phyloP scores from a whole-genome alignment of 2,329 filamentous ascomycete species.

The Chaetomium globosum region DNA sequence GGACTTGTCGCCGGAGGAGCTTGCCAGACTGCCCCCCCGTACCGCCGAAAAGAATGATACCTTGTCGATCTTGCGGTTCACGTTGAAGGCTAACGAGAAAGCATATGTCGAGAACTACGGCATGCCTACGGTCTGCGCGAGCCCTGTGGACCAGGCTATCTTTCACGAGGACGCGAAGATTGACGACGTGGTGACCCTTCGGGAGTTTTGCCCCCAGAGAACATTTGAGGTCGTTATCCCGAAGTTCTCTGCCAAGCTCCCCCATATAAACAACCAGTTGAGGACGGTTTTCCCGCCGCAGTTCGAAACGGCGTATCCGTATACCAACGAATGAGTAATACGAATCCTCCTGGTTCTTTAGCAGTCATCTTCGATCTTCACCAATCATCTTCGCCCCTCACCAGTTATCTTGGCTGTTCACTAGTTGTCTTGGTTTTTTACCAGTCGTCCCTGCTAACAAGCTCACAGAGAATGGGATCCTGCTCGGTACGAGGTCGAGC shows the following conservation, averaged over 20 bases:
- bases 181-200: constrained; percentile 3
- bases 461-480: not conserved
- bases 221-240: not conserved
- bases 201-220: not conserved
- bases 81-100: too few relatives aligned
- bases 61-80: too few relatives aligned
- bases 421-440: too few relatives aligned
- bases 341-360: not conserved
- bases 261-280: not conserved
- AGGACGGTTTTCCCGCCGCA: not conserved
- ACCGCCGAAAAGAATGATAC: too few relatives aligned
- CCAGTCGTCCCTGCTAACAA: not conserved
- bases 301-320: not conserved
- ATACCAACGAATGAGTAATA: not conserved
- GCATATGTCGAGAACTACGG: not conserved
- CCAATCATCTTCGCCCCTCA: too few relatives aligned
- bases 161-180: not conserved
- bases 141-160: not conserved
- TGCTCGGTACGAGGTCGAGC: not conserved
- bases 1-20: not conserved
- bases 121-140: not conserved
- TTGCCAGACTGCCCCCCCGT: too few relatives aligned
- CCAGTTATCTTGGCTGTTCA: too few relatives aligned
- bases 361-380: not conserved
- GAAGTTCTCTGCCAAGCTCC: not conserved